Base-by-base conservation (phyloP, 139 green algal species). In the Ulvella scutata region DNA sequence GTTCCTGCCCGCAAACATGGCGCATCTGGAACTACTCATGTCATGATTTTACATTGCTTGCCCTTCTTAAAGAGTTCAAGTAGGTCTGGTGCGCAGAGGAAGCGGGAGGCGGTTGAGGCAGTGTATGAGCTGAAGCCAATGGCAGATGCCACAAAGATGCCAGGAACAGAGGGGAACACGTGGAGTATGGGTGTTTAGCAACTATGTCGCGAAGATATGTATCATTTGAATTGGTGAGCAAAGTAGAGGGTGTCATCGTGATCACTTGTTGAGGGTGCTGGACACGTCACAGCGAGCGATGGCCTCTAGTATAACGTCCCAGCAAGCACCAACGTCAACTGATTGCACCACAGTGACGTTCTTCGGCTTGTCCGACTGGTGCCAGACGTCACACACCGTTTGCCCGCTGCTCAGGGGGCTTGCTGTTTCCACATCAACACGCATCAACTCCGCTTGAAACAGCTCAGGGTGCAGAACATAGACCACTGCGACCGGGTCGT, bases 401-500 rank as follows among this genome's bases (percentile, higher is more conserved):
- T 97, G 92, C 0, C 92, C 92, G 35, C 82, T 61, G 1, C 72
- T 83, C 4, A 95, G 77, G 0, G 43, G 13, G 13, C 82, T 91
- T 1, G 3, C 2, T 0, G 87, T 93, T 43, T 97, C 92, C 0
- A 97, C 79, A 62, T 96, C 91, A 21, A 97, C 92, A 0, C 86
- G 77, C 77, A 93, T 76, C 7, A 62, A 6, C 60, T 84, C 37
- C 1, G 75, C 43, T 81, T 88, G 81, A 61, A 98, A 97, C 0
- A 95, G 37, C 0, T 88, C 23, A 0, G 93, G 92, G 1, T 77
- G 79, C 2, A 93, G 82, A 10, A 95, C 88, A 38, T 84, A 94
- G 0, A 85, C 88, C 21, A 98, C 90, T 36, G 94, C 94, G 61
- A 86, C 92, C 17, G 94, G 94, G 76, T 97, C 94, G 73, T 98